A percentile compares a stretch with the other conserved stretches of the same genome.
phyloP scores from a whole-genome alignment of 306 rosid species.

The Trifolium pratense region DNA sequence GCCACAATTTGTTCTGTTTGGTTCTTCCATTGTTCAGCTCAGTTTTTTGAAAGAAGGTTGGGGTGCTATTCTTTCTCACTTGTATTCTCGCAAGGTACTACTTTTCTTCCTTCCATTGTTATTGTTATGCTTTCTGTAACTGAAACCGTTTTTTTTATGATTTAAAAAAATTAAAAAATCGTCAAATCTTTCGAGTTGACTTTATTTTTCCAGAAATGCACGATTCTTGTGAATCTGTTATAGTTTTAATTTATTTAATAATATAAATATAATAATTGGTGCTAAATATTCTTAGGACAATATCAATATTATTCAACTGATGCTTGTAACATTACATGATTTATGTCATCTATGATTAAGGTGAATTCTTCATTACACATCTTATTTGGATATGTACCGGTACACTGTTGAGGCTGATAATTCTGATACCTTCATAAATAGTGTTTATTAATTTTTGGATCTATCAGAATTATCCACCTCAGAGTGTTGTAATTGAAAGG shows the following conservation, averaged over 20 bases:
- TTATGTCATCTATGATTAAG: background rate
- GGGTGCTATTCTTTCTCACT: slow-evolving; percentile 71
- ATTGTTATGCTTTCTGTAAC: background rate
- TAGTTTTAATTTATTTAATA: no score
- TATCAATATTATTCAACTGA: background rate
- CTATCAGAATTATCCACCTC: no score
- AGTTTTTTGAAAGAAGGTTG: slow-evolving; percentile 64
- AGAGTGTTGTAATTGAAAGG: background rate
- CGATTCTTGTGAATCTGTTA: background rate
- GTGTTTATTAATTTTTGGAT: no score
- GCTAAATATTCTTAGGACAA: no score
- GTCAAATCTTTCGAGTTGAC: background rate
- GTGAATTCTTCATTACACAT: no score
- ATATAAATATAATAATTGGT: no score
- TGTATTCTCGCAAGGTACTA: slow-evolving; percentile 71
- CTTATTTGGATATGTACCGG: no score
- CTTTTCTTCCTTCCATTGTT: background rate
- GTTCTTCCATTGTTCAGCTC: slow-evolving; percentile 77
- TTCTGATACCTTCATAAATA: no score
- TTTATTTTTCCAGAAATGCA: background rate
- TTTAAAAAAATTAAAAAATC: no score
- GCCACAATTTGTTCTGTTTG: slow-evolving; percentile 84
- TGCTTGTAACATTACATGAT: background rate
- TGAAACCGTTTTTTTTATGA: no score
- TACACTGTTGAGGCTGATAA: no score